phyloP scores from a whole-genome alignment of 495 filamentous ascomycete genomes.

The Cladorrhinum samala region DNA sequence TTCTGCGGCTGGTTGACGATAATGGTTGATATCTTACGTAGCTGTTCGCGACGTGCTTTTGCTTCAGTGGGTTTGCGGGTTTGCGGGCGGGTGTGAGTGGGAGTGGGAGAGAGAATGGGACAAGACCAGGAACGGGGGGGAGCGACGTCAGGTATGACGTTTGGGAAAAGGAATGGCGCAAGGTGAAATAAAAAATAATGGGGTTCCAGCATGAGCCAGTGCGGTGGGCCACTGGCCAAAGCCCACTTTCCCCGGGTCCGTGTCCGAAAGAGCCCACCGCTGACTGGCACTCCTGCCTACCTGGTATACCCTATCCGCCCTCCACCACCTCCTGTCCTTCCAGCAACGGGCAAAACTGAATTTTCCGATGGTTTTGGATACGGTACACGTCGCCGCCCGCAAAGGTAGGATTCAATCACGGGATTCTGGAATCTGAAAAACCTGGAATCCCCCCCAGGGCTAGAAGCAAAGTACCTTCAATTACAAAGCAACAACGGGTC shows the following conservation, averaged over 20 bases:
- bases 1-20: conserved; percentile 13
- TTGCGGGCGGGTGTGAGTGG: conserved; percentile 13
- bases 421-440: too few species aligned
- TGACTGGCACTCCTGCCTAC: neutral
- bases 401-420: too few species aligned
- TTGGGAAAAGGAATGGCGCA: conserved; percentile 32
- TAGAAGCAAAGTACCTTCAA: too few species aligned
- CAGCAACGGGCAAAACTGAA: too few species aligned
- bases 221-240: neutral
- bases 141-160: conserved; percentile 39
- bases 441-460: too few species aligned
- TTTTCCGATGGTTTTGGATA: too few species aligned
- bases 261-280: too few species aligned
- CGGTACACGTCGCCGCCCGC: too few species aligned
- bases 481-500: too few species aligned
- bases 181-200: conserved; percentile 29
- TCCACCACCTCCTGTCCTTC: too few species aligned
- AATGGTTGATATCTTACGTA: conserved; percentile 23
- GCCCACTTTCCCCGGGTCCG: neutral
- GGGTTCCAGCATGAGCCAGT: conserved; percentile 10
- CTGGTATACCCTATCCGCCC: too few species aligned
- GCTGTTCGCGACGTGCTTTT: conserved; percentile 14
- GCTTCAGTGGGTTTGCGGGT: conserved; percentile 6
- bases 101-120: conserved; percentile 21
- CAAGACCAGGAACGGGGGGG: conserved; percentile 24